Evolutionary conservation across 179 eudicot genomes (phyloP).

Genomic region (Nepenthes alata): DNA sequence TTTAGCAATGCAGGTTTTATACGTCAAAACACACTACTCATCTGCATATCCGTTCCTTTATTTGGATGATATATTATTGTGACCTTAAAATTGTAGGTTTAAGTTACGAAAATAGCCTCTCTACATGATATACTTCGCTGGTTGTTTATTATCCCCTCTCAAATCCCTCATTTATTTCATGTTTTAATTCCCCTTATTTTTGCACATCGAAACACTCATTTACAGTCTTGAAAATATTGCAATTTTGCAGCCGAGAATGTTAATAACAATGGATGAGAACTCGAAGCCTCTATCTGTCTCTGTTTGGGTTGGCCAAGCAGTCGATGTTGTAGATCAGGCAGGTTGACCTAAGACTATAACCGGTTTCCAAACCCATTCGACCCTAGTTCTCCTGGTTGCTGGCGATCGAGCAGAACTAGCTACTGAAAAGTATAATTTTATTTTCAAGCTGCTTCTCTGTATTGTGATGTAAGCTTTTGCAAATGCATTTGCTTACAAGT

Average conservation of each 20-base stretch:
- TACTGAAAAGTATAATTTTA: constrained; percentile 56
- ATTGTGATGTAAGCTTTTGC: not conserved
- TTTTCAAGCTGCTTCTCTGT: not conserved
- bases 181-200: no score
- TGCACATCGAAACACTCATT: no score
- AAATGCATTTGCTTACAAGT: not conserved
- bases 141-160: no score
- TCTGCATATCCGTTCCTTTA: not conserved
- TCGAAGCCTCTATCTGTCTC: constrained; percentile 84
- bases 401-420: constrained; percentile 97
- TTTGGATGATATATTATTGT: not conserved
- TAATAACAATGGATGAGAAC: constrained; percentile 83
- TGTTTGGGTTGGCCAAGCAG: constrained; percentile 94
- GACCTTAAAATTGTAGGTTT: not conserved
- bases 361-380: constrained; percentile 91
- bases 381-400: constrained; percentile 85
- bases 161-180: no score
- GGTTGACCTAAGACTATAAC: constrained; percentile 96
- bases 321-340: constrained; percentile 96
- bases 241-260: constrained; percentile 75
- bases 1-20: constrained; percentile 86
- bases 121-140: no score
- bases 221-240: no score
- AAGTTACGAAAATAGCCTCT: no score
- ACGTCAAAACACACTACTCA: not conserved